These are phyloP conservation scores for Funneliformis caledonium DNA, from an alignment of 371 early-diverging fungal genomes.

Conservation along the genomic window DNA sequence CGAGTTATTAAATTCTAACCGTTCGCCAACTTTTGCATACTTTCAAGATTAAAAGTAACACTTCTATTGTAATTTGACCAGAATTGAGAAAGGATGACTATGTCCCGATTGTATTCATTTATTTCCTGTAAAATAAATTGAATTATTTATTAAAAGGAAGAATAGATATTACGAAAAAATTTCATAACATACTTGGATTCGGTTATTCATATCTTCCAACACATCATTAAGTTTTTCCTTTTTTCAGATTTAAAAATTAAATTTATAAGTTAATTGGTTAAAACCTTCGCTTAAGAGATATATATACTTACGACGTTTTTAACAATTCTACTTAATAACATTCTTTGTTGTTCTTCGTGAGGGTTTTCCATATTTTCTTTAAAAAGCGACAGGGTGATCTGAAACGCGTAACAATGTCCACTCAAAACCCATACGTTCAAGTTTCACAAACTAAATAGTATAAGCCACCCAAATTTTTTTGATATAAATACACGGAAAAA, in stretches of 20 bases:
- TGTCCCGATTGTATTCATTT: slow-evolving; percentile 52
- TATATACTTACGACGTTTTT: slow-evolving; percentile 31
- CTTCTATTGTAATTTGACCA: slow-evolving; percentile 55
- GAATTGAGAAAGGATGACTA: slow-evolving; percentile 52
- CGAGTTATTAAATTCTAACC: too few relatives aligned
- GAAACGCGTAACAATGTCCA: not conserved
- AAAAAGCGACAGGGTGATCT: not conserved
- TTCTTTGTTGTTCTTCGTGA: slow-evolving; percentile 41
- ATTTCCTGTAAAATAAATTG: slow-evolving; percentile 45
- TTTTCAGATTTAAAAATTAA: not conserved
- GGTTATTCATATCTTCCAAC: slow-evolving; percentile 39
- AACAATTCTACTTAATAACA: slow-evolving; percentile 32
- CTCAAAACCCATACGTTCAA: not conserved
- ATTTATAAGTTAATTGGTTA: not conserved
- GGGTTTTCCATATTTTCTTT: slow-evolving; percentile 38
- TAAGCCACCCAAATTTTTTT: not conserved
- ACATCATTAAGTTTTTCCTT: slow-evolving; percentile 43
- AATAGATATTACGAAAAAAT: not conserved
- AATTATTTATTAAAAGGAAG: not conserved
- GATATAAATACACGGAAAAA: slow-evolving; percentile 11
- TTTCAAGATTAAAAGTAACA: slow-evolving; percentile 49
- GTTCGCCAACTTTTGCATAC: slow-evolving; percentile 46
- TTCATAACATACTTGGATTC: slow-evolving; percentile 30
- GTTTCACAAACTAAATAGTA: not conserved
- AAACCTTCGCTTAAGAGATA: not conserved